phyloP scores from a whole-genome alignment of 805 yeast species.

The Candida hispaniensis region DNA sequence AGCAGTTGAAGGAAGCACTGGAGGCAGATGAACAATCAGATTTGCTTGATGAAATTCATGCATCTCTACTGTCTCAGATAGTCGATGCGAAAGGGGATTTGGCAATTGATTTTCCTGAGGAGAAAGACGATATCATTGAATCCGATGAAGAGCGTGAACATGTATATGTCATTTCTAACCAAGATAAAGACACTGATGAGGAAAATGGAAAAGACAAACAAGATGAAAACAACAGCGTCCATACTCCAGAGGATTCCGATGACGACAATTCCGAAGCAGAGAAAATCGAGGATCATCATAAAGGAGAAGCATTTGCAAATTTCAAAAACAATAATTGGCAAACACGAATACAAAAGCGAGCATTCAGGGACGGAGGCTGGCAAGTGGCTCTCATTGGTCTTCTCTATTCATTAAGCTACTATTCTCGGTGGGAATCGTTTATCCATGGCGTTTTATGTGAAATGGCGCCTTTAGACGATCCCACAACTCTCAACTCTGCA shows the following conservation, averaged over 20 bases:
- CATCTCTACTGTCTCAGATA: constrained; percentile 48
- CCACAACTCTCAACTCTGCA: constrained; percentile 42
- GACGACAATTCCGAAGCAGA: constrained; percentile 22
- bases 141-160: constrained; percentile 25
- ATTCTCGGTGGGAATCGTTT: constrained; percentile 42
- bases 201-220: constrained; percentile 23
- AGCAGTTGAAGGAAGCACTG: constrained; percentile 56
- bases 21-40: constrained; percentile 38
- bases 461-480: constrained; percentile 43
- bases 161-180: constrained; percentile 23
- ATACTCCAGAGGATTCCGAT: constrained; percentile 19
- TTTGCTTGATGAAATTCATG: constrained; percentile 55
- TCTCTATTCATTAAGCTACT: constrained; percentile 47
- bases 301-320: constrained; percentile 20
- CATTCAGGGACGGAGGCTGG: constrained; percentile 81
- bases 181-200: constrained; percentile 24
- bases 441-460: constrained; percentile 41
- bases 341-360: constrained; percentile 61
- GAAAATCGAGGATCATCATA: constrained; percentile 24
- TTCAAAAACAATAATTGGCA: constrained; percentile 44
- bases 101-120: constrained; percentile 26
- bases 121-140: constrained; percentile 24
- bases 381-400: constrained; percentile 66
- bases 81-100: constrained; percentile 37
- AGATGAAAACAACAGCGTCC: constrained; percentile 23